Percentiles rank a stretch among this genome's conserved stretches.
phyloP scores from a whole-genome alignment of 768 basidiomycete species.

The Rhizopogon roseolus region DNA sequence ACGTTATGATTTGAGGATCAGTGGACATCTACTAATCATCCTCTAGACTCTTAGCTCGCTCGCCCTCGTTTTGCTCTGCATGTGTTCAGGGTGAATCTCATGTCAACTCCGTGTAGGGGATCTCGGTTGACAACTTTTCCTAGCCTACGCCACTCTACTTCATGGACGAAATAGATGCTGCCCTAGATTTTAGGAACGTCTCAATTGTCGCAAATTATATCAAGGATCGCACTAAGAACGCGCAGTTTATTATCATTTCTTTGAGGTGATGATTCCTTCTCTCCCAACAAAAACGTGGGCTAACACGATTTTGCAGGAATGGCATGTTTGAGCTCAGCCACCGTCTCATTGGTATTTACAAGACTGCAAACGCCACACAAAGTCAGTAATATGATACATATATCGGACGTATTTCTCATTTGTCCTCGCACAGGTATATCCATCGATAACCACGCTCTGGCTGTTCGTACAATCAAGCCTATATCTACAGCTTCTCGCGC shows the following conservation, averaged over 20 bases:
- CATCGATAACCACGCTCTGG: slow-evolving; percentile 69
- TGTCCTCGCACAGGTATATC: slow-evolving; percentile 52
- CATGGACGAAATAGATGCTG: slow-evolving; percentile 97
- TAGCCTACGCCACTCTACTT: slow-evolving; percentile 96
- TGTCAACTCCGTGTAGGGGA: background rate
- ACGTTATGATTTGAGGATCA: slow-evolving; percentile 1
- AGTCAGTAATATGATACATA: slow-evolving; percentile 37
- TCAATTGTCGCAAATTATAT: slow-evolving; percentile 99
- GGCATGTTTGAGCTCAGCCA: slow-evolving; percentile 99
- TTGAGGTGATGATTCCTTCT: slow-evolving; percentile 55
- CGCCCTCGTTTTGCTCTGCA: slow-evolving; percentile 93
- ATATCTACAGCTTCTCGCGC: background rate
- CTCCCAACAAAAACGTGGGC: background rate
- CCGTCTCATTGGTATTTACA: slow-evolving; percentile 97
- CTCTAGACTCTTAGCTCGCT: slow-evolving; percentile 86
- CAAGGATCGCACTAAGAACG: slow-evolving; percentile 94
- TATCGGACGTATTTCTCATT: background rate
- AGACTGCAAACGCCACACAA: slow-evolving; percentile 86
- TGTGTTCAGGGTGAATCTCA: slow-evolving; percentile 76
- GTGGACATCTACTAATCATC: background rate
- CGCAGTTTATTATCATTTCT: slow-evolving; percentile 98
- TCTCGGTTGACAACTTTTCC: background rate
- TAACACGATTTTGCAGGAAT: slow-evolving; percentile 43
- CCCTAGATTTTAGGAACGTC: slow-evolving; percentile 95
- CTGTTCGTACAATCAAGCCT: slow-evolving; percentile 18